Base-by-base conservation (phyloP, 331 rosid species). In the Cydonia oblonga region DNA sequence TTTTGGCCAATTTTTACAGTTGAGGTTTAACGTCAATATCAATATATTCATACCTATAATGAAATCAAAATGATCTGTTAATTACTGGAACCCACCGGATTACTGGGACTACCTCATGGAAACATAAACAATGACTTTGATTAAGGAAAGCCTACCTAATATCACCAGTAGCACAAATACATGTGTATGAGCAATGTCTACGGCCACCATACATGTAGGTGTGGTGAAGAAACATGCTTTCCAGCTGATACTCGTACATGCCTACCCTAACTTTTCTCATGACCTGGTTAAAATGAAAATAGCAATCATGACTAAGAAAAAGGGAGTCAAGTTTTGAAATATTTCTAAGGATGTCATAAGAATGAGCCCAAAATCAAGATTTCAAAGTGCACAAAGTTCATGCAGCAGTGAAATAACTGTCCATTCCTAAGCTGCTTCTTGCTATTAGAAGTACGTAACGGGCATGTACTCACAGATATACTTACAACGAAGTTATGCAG, bases 201-300 rank as follows among this genome's bases (percentile, higher is more conserved):
- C 96, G 90, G 66, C 97, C 98, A 76, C 98, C 98, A 82, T 90
- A 93, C 97, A 90, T 90, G 80, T 93, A 93, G 42, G 97, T 86
- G 82, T 93, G 96, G 79, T 90, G 97, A 86, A 93, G 97, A 82
- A 93, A 93, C 62, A 86, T 71, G 85, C 98, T 93, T 82, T 93
- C 98, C 72, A 87, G 74, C 77, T 93, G 97, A 83, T 93, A 93
- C 78, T 93, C 98, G 64, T 90, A 85, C 93, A 93, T 90, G 80
- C 91, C 97, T 75, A 68, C 92, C 81, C 79, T 90, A 70, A 80
- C 69, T 53, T 86, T 89, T 76, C 87, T 83, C 97, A 93, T 93
- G 71, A 93, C 96, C 97, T 90, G 86, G 72, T 74, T 68, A 68
- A 29, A 70, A 53, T 64, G 66, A 46, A 40, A 1, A 44, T 62